Evolutionary conservation across 768 basidiomycete genomes (phyloP).

Genomic region (Leccinum ochraceum): DNA sequence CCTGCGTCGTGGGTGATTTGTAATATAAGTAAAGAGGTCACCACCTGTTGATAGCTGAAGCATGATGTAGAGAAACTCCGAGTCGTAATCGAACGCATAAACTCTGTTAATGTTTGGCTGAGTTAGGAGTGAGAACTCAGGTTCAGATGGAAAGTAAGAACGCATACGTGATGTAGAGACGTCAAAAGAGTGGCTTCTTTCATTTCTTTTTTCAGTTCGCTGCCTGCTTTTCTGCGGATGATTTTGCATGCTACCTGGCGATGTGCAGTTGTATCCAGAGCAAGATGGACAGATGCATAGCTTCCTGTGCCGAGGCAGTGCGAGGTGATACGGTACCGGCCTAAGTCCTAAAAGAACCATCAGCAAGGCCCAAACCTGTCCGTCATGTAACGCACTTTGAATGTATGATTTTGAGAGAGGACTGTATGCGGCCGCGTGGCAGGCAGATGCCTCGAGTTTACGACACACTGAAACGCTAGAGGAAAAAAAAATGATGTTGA

Average conservation of each 20-base stretch:
- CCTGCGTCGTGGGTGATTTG: conserved; percentile 52
- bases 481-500: not conserved
- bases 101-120: conserved; percentile 85
- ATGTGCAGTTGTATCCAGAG: conserved; percentile 60
- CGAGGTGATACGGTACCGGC: conserved; percentile 70
- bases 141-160: not conserved
- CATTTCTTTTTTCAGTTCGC: conserved; percentile 51
- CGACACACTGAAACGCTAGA: conserved; percentile 66
- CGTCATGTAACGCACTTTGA: conserved; percentile 46
- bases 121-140: not conserved
- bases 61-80: conserved; percentile 77
- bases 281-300: conserved; percentile 81
- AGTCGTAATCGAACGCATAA: conserved; percentile 64
- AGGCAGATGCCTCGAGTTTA: conserved; percentile 53
- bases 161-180: conserved; percentile 65
- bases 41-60: conserved; percentile 85
- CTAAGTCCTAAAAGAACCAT: conserved; percentile 48
- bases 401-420: conserved; percentile 51
- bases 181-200: conserved; percentile 79
- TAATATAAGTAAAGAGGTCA: conserved; percentile 86
- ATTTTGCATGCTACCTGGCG: conserved; percentile 86
- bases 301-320: conserved; percentile 81
- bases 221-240: conserved; percentile 59
- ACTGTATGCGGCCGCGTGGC: conserved; percentile 60
- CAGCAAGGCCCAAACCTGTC: not conserved